phyloP scores from a whole-genome alignment of 2,329 filamentous ascomycete species.

The Coniochaeta pulveracea region DNA sequence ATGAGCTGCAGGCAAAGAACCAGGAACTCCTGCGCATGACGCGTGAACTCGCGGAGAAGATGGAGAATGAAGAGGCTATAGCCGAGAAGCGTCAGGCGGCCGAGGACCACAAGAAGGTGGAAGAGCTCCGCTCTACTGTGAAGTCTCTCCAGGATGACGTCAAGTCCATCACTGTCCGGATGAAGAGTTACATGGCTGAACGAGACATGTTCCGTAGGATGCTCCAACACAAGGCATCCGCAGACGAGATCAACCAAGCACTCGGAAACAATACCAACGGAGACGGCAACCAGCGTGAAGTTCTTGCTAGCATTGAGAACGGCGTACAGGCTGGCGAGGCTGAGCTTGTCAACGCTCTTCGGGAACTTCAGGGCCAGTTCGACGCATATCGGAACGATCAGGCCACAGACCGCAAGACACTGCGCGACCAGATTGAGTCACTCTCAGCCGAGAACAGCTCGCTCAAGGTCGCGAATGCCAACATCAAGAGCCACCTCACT shows the following conservation, averaged over 20 bases:
- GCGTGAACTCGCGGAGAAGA: slow-evolving; percentile 72
- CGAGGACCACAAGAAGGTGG: slow-evolving; percentile 58
- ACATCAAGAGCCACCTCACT: slow-evolving; percentile 67
- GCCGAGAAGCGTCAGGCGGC: slow-evolving; percentile 51
- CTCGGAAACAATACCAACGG: slow-evolving; percentile 60
- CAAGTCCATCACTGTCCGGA: slow-evolving; percentile 67
- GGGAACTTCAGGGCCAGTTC: slow-evolving; percentile 81
- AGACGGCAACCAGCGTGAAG: slow-evolving; percentile 40
- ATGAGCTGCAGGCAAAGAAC: slow-evolving; percentile 81
- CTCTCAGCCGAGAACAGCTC: slow-evolving; percentile 73
- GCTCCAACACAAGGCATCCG: slow-evolving; percentile 58
- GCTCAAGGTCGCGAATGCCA: slow-evolving; percentile 72
- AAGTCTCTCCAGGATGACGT: slow-evolving; percentile 64
- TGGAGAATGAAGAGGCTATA: slow-evolving; percentile 83
- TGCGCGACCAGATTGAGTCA: slow-evolving; percentile 76
- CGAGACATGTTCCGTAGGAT: slow-evolving; percentile 96
- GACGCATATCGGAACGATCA: slow-evolving; percentile 84
- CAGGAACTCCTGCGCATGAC: slow-evolving; percentile 72
- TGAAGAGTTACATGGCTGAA: slow-evolving; percentile 90
- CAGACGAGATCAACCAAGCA: slow-evolving; percentile 53
- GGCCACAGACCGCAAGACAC: slow-evolving; percentile 64
- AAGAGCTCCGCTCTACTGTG: slow-evolving; percentile 33
- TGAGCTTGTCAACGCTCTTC: slow-evolving; percentile 66
- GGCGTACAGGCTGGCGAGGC: slow-evolving; percentile 45
- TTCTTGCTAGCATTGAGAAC: slow-evolving; percentile 47